Evolutionary conservation across 768 basidiomycete genomes (phyloP), one percentile per base, ranked within the genome.

Genomic region (Kwoniella sp.): DNA sequence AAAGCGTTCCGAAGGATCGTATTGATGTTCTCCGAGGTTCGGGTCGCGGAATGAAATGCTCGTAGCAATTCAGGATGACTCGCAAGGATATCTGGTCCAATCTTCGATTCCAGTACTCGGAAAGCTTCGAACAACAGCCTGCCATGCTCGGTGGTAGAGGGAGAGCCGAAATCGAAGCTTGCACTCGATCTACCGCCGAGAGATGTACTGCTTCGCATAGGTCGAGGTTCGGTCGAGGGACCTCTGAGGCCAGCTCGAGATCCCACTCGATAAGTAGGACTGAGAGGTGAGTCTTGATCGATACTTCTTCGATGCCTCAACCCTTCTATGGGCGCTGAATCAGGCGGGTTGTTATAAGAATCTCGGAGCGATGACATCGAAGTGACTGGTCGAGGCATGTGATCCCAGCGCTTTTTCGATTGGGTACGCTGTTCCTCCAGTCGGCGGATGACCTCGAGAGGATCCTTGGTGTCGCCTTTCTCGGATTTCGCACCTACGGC

Each of bases 61-160:
- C 59, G 44, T 1, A 68, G 19, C 5, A 77, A 46, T 17, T 77
- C 75, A 24, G 69, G 60, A 9, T 64, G 55, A 19, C 33, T 19
- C 2, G 21, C 5, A 22, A 66, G 22, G 19, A 57, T 24, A 12
- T 76, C 74, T 19, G 52, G 64, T 1, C 64, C 56, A 2, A 76
- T 50, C 51, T 69, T 69, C 2, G 54, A 36, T 37, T 72, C 73
- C 27, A 77, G 52, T 3, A 68, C 63, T 13, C 66, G 67, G 64
- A 61, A 70, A n/a, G 75, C 72, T 55, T 77, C 72, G 57, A 72
- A 67, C 2, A 77, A 64, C n/a, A 74, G 60, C 52, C 73, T 65
- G 17, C 75, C 75, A 61, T 77, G 75, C 46, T 77, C 75, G 3
- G 70, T 65, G 6, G 58, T 46, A 5, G 68, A 36, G n/a, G n/a